These are phyloP conservation scores for Tricholomella constricta DNA, from an alignment of 768 basidiomycete genomes.

Conservation along the genomic window DNA sequence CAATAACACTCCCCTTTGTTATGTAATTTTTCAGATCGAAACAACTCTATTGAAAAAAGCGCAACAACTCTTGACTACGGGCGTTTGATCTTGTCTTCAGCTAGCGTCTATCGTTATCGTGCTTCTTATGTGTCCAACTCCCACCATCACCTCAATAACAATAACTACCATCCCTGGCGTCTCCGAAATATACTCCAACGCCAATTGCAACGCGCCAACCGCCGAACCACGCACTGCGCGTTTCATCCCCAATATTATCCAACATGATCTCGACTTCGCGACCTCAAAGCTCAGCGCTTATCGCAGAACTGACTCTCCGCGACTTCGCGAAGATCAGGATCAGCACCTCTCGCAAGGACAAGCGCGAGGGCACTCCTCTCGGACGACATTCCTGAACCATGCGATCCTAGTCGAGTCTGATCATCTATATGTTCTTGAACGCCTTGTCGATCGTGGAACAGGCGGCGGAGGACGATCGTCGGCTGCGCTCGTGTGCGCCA, in stretches of 20 bases:
- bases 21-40: not conserved
- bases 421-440: conserved; percentile 9
- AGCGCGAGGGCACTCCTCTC: conserved; percentile 18
- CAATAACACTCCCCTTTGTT: not conserved
- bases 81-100: not conserved
- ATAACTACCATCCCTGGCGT: conserved; percentile 1
- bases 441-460: conserved; percentile 12
- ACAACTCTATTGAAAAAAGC: too few species aligned
- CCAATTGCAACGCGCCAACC: not conserved
- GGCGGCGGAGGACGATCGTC: conserved; percentile 19
- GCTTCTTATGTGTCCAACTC: not conserved
- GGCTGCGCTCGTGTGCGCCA: conserved; percentile 14
- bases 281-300: conserved; percentile 13
- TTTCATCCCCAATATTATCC: not conserved
- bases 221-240: not conserved
- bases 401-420: conserved; percentile 18
- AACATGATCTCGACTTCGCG: conserved; percentile 6
- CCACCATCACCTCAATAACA: not conserved
- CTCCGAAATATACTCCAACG: not conserved
- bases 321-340: conserved; percentile 17
- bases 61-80: too few species aligned
- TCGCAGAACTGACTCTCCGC: conserved; percentile 6
- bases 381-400: conserved; percentile 18
- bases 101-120: too few species aligned
- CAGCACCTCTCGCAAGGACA: conserved; percentile 19